Base-by-base conservation (phyloP, 768 basidiomycete genomes). In the Podaxis sp. region DNA sequence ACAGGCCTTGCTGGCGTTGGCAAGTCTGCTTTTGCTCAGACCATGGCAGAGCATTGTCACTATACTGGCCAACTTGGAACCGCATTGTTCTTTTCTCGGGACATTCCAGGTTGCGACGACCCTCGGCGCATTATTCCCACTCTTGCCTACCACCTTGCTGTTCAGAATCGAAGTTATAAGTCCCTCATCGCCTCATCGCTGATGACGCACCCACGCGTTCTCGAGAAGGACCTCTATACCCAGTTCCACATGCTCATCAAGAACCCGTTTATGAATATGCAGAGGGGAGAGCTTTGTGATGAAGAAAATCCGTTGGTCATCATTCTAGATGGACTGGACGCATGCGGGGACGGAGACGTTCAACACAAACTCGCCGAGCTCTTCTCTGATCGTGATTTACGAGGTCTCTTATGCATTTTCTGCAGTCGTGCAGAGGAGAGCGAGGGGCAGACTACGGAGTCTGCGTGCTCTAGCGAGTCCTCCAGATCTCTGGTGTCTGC, bases 1-100 rank as follows among this genome's bases (percentile, higher is more conserved):
- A 57, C 56, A 29, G 56, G 56, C 5, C 27, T 43, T 19, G 56
- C 43, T 11, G 56, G 56, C n/a, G 46, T 43, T 3, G 56, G 56
- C 11, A 57, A 57, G 19, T 27, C 56, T 7, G 33, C 56, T 2
- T 9, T 57, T 29, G 56, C 41, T 2, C 56, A 57, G 56, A 57
- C 25, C 33, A 11, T 57, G 8, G 56, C 56, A 4, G 56, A 57
- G 36, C 8, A 57, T 22, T 57, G 43, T 36, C 56, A 57, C 11
- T 7, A 57, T 7, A 57, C 56, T 33, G 56, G 41, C 7, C 43
- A 43, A 29, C 25, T 57, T 1, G 56, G 56, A 6, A 43, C 43
- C 2, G 41, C 56, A 15, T 3, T 57, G 15, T 57, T 57, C 25
- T 57, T 57, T 2, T 57, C 56, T 47, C 27, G 9, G 1, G 24